Conservation (phyloP, 495 filamentous ascomycete species). For the Trypethelium eluteriae region DNA sequence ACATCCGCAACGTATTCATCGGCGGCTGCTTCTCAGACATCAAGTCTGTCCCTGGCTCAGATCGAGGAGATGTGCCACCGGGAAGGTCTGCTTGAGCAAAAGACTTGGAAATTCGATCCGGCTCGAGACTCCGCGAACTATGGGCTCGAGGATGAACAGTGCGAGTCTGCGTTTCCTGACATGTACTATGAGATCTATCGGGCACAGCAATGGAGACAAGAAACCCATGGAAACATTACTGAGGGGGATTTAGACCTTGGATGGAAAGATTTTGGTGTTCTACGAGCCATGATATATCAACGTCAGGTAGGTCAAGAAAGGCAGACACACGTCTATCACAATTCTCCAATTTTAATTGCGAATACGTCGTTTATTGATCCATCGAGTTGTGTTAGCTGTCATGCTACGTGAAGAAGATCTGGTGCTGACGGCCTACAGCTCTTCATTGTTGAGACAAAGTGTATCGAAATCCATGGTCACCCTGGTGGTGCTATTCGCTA, state of each 20-base stretch:
- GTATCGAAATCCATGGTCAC: not conserved
- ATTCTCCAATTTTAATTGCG: too few relatives aligned
- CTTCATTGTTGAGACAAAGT: slow-evolving; percentile 21
- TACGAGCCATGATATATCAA: slow-evolving; percentile 20
- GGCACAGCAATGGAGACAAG: slow-evolving; percentile 17
- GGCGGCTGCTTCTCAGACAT: not conserved
- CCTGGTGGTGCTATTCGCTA: slow-evolving; percentile 41
- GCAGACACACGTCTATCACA: too few relatives aligned
- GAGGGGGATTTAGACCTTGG: slow-evolving; percentile 19
- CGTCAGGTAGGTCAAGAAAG: not conserved
- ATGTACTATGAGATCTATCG: slow-evolving; percentile 25
- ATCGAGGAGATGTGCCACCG: slow-evolving; percentile 8
- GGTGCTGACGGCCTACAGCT: slow-evolving; percentile 16
- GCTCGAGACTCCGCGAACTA: slow-evolving; percentile 21
- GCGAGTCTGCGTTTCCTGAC: slow-evolving; percentile 23
- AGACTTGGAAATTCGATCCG: slow-evolving; percentile 20
- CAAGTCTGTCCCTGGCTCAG: not conserved
- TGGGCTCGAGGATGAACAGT: slow-evolving; percentile 24
- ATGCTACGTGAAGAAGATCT: not conserved
- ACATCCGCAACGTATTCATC: not conserved
- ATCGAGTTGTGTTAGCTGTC: not conserved
- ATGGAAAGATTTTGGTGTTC: slow-evolving; percentile 21
- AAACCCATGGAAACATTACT: slow-evolving; percentile 22
- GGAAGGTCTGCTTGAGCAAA: not conserved
- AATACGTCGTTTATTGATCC: not conserved